A percentile compares a stretch with the other conserved stretches of the same genome.
Evolutionary conservation across 106 monocot species (phyloP).

Genomic region (Apostasia shenzhenica): DNA sequence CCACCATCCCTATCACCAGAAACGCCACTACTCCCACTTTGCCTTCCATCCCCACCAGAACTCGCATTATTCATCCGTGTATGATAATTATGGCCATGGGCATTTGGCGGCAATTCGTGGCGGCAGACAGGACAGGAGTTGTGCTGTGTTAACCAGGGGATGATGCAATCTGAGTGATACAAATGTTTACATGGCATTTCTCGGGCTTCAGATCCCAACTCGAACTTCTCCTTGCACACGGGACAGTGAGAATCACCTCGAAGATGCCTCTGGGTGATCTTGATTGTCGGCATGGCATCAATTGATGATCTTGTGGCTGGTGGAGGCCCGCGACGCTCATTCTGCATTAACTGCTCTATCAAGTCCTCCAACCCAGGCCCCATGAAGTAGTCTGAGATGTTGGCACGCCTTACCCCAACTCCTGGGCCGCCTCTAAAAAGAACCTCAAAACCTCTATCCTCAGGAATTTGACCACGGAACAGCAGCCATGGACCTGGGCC

Average conservation of each 20-base stretch:
- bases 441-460: slow-evolving; percentile 40
- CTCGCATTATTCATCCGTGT: slow-evolving; percentile 19
- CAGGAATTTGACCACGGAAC: slow-evolving; percentile 37
- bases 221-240: slow-evolving; percentile 71
- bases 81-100: slow-evolving; percentile 14
- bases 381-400: slow-evolving; percentile 52
- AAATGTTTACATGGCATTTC: slow-evolving; percentile 87
- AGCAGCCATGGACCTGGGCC: slow-evolving; percentile 51
- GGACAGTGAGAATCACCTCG: slow-evolving; percentile 67
- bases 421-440: slow-evolving; percentile 33
- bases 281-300: slow-evolving; percentile 55
- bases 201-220: slow-evolving; percentile 41
- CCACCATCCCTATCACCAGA: slow-evolving; percentile 6
- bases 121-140: slow-evolving; percentile 91
- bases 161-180: slow-evolving; percentile 81
- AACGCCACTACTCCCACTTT: slow-evolving; percentile 1
- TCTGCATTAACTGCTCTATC: slow-evolving; percentile 42
- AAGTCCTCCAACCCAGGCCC: slow-evolving; percentile 59
- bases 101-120: slow-evolving; percentile 38
- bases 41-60: background rate
- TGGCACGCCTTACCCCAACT: slow-evolving; percentile 19
- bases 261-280: slow-evolving; percentile 61
- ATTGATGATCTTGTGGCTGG: slow-evolving; percentile 68
- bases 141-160: slow-evolving; percentile 79
- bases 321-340: slow-evolving; percentile 46